Evolutionary conservation across 371 early-diverging fungal species (phyloP), one percentile per base, ranked within the genome.

Genomic region (Umbelopsis sp.): DNA sequence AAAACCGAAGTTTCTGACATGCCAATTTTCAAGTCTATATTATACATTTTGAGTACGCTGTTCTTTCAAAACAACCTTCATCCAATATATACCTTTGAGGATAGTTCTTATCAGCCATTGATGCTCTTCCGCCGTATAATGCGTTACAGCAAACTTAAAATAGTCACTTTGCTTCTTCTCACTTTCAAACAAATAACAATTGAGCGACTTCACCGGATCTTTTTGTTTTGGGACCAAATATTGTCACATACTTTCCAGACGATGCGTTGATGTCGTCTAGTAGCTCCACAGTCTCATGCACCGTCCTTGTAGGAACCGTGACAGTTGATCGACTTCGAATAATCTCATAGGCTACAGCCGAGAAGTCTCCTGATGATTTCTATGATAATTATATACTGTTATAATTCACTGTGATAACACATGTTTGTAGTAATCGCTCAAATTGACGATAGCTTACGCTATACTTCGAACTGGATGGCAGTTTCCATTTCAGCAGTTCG

Each of bases 41-140:
- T 7, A 12, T 16, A 16, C 16, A 12, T 12, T 16, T 50, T 12
- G 14, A 44, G 65, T 45, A 52, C 1, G 48, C 0, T 20, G 20
- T 48, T n/a, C 16, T 16, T 12, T 3, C 48, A 48, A 20, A 18
- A 16, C 10, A 18, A 22, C 22, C 25, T 14, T n/a, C 16, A 22
- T 48, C 8, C 9, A 24, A 18, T 25, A 38, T 35, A 41, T 69
- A 89, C 89, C 87, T 81, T 90, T 91, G 20, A 91, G 70, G 38
- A 94, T 89, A 51, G 93, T 89, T 3, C 93, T 82, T 12, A 88
- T 84, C 3, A 93, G 72, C 94, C 94, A 94, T 51, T 86, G 86
- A 71, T 92, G 90, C 69, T 94, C 92, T 37, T 80, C 69, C 0
- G 92, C 73, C 5, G 91, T 86, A 67, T 85, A 90, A 44, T 81